Percentiles rank a stretch among this genome's conserved stretches.
Conservation (phyloP, 2,329 filamentous ascomycete genomes). For the Ophiostoma piceae region DNA sequence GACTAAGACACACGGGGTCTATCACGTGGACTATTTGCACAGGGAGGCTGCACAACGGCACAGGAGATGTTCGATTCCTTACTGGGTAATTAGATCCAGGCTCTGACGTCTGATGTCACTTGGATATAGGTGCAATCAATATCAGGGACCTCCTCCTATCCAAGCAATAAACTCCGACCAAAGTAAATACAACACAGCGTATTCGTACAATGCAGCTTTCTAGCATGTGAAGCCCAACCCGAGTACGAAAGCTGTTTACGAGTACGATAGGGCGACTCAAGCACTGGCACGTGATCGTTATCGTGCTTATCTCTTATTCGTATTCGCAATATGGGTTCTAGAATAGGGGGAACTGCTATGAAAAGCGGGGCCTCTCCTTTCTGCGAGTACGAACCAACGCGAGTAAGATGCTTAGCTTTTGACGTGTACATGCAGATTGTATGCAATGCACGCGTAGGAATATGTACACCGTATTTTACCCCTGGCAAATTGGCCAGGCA, state of each 20-base stretch:
- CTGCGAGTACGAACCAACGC: not conserved
- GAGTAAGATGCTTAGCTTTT: not conserved
- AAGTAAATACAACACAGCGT: not conserved
- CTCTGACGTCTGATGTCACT: not conserved
- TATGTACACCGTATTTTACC: constrained; percentile 17
- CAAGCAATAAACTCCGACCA: not conserved
- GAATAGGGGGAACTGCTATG: constrained; percentile 13
- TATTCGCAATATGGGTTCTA: constrained; percentile 25
- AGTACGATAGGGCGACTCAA: constrained; percentile 4
- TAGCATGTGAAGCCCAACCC: constrained; percentile 4
- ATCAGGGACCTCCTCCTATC: not conserved
- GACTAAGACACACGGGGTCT: not conserved
- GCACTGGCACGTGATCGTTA: constrained; percentile 12
- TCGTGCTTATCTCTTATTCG: constrained; percentile 25
- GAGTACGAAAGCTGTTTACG: not conserved
- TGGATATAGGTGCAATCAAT: not conserved
- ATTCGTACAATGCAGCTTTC: not conserved
- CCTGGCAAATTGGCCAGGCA: constrained; percentile 21
- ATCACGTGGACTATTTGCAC: not conserved
- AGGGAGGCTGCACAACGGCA: not conserved
- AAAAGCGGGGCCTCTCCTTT: not conserved
- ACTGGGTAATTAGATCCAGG: not conserved
- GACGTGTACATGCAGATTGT: constrained; percentile 3
- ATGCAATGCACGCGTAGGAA: not conserved
- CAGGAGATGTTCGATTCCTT: not conserved